Evolutionary conservation across 225 moss, liverwort and hornwort genomes (phyloP).

Genomic region (Polytrichum commune): DNA sequence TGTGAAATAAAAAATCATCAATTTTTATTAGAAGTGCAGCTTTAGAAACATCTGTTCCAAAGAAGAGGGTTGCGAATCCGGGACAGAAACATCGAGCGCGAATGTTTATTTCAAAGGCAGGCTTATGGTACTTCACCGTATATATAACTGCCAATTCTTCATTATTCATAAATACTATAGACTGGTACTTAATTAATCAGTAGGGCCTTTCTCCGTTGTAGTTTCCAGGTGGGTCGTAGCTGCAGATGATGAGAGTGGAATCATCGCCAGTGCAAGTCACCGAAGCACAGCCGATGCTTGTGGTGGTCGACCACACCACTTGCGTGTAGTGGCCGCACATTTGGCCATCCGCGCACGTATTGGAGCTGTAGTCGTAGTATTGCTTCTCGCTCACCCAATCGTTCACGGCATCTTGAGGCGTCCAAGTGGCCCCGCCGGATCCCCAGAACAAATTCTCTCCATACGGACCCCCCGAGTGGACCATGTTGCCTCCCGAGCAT

Average conservation of each 20-base stretch:
- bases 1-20: no score
- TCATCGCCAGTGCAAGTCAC: conserved; percentile 23
- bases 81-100: no score
- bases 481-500: conserved; percentile 20
- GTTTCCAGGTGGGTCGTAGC: conserved; percentile 58
- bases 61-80: no score
- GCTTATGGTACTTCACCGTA: no score
- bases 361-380: conserved; percentile 28
- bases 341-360: conserved; percentile 23
- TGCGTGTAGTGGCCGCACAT: conserved; percentile 63
- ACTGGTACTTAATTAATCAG: not conserved
- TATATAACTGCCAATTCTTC: no score
- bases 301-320: conserved; percentile 56
- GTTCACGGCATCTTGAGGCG: conserved; percentile 32
- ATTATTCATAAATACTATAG: no score
- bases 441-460: conserved; percentile 65
- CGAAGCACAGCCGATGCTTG: conserved; percentile 48
- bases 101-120: no score
- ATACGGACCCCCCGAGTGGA: conserved; percentile 30
- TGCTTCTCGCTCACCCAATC: conserved; percentile 32
- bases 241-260: conserved; percentile 56
- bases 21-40: no score
- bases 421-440: conserved; percentile 15
- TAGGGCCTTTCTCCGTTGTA: conserved; percentile 32
- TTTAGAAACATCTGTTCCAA: no score